These are phyloP conservation scores for Pulveroboletus sp. DNA, from an alignment of 768 basidiomycete genomes.

Conservation along the genomic window DNA sequence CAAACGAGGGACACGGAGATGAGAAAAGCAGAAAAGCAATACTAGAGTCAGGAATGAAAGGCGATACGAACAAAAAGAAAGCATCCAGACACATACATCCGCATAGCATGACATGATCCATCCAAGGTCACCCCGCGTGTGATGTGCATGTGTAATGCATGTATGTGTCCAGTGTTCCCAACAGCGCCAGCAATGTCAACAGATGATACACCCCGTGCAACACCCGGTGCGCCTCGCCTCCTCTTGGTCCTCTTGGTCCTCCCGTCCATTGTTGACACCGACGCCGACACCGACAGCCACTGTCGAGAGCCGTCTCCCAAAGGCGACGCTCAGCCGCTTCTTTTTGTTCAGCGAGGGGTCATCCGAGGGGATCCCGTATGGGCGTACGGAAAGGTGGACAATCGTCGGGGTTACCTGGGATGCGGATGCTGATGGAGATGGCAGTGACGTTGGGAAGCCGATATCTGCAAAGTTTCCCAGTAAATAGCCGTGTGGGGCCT, in stretches of 20 bases:
- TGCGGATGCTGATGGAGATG: constrained; percentile 26
- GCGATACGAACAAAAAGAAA: no score
- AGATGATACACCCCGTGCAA: constrained; percentile 40
- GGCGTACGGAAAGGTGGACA: constrained; percentile 72
- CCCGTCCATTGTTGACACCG: constrained; percentile 1
- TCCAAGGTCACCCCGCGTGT: no score
- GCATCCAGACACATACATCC: no score
- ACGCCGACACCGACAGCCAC: constrained; percentile 9
- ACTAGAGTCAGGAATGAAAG: no score
- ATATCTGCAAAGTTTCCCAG: no score
- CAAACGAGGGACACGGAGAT: no score
- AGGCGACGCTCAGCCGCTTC: constrained; percentile 31
- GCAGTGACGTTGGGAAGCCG: constrained; percentile 29
- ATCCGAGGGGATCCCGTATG: constrained; percentile 49
- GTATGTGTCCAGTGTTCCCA: neutral
- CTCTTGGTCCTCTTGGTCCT: constrained; percentile 10
- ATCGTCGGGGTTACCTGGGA: constrained; percentile 47
- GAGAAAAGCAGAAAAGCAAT: no score
- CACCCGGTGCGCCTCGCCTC: constrained; percentile 27
- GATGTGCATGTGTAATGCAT: no score
- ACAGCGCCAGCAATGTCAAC: constrained; percentile 22
- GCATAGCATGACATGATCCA: no score
- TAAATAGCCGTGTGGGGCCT: no score
- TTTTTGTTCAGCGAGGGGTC: constrained; percentile 58
- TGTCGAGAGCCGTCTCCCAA: constrained; percentile 24